Percentiles rank a stretch among this genome's conserved stretches.
Evolutionary conservation across 371 early-diverging fungal genomes (phyloP).

Genomic region (Mortierella sp.): DNA sequence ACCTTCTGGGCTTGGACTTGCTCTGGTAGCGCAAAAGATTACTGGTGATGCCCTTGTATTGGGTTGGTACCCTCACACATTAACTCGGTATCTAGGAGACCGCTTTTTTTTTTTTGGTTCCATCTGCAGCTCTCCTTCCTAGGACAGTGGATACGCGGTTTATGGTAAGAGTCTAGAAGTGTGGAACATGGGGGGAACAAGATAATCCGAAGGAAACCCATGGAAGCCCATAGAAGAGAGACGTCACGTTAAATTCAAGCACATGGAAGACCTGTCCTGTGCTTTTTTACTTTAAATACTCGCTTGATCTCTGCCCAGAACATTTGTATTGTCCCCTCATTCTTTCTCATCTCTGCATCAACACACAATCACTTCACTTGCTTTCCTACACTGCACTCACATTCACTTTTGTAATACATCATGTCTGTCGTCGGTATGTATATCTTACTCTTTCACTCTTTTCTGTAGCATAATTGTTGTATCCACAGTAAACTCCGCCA

Average conservation of each 20-base stretch:
- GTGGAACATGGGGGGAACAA: constrained; percentile 1
- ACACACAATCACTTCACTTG: neutral
- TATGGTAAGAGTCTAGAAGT: neutral
- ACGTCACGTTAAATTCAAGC: constrained; percentile 7
- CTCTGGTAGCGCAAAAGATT: too few relatives aligned
- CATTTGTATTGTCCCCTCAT: too few relatives aligned
- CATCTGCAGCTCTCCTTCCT: neutral
- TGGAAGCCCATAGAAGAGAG: constrained; percentile 10
- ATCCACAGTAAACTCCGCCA: neutral
- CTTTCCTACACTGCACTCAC: constrained; percentile 3
- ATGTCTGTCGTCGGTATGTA: constrained; percentile 57
- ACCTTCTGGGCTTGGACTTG: too few relatives aligned
- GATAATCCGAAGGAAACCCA: constrained; percentile 12
- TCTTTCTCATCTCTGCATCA: neutral
- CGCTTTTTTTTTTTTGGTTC: neutral
- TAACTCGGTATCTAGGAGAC: neutral
- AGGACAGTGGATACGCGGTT: neutral
- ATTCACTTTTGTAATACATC: constrained; percentile 17
- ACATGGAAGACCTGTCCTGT: neutral
- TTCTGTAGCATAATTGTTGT: neutral
- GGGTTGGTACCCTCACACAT: neutral
- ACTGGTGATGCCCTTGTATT: neutral
- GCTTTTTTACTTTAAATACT: neutral
- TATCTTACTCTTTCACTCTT: neutral
- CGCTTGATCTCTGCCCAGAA: too few relatives aligned